Conservation (phyloP, 1,284 basidiomycete species). For the Ustilago hordei region DNA sequence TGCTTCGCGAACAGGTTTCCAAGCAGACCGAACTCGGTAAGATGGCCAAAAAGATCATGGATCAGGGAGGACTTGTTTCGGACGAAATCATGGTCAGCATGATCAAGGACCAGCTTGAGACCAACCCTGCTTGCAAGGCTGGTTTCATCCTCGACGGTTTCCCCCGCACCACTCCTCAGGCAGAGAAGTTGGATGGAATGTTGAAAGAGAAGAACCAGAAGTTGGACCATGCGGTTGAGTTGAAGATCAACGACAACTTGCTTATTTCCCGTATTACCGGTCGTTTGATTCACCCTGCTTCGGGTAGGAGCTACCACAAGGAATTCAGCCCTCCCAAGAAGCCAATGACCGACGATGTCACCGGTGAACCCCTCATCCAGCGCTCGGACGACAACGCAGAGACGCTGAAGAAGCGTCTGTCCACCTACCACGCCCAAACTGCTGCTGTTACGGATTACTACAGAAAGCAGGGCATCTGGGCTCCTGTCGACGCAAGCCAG, state of each 20-base stretch:
- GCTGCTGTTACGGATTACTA: constrained; percentile 98
- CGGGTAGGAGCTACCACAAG: constrained; percentile 91
- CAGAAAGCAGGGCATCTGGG: constrained; percentile 79
- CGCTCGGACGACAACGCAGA: constrained; percentile 75
- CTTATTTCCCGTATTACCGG: constrained; percentile 98
- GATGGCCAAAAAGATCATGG: constrained; percentile 98
- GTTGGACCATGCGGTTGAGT: constrained; percentile 89
- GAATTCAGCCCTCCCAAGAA: constrained; percentile 98
- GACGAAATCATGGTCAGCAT: constrained; percentile 98
- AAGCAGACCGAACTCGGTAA: constrained; percentile 88
- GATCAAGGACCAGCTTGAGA: constrained; percentile 95
- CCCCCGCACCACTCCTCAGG: constrained; percentile 97
- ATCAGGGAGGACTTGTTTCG: constrained; percentile 83
- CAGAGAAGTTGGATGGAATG: constrained; percentile 95
- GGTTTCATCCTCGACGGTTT: constrained; percentile 99
- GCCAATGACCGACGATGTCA: constrained; percentile 88
- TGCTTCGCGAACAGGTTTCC: constrained; percentile 93
- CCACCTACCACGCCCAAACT: constrained; percentile 90
- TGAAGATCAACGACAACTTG: constrained; percentile 91
- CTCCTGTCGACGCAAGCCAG: constrained; percentile 90
- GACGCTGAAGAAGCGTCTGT: constrained; percentile 88
- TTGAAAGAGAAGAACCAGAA: constrained; percentile 80
- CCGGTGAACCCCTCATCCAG: constrained; percentile 87
- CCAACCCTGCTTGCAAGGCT: constrained; percentile 90
- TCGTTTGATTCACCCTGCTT: constrained; percentile 88